Conservation (phyloP, 1,139 yeast genomes). For the Pichia sp. region DNA sequence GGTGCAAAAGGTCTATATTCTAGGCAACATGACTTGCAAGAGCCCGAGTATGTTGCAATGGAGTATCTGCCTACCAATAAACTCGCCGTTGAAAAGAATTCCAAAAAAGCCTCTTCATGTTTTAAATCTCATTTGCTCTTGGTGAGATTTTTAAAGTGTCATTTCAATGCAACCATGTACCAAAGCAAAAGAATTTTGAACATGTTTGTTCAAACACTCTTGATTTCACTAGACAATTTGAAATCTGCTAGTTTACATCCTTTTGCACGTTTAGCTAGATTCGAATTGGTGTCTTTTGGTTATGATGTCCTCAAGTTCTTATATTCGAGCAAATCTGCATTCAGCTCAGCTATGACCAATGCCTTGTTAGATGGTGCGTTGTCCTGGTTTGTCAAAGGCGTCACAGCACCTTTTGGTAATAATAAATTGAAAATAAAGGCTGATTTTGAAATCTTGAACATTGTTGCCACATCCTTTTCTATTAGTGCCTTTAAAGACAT, state of each 20-base stretch:
- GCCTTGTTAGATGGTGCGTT: constrained; percentile 59
- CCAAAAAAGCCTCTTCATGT: constrained; percentile 39
- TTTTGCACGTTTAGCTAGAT: constrained; percentile 63
- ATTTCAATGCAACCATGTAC: constrained; percentile 71
- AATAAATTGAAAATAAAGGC: constrained; percentile 64
- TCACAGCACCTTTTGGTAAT: constrained; percentile 78
- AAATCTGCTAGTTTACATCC: constrained; percentile 72
- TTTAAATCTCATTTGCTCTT: constrained; percentile 70
- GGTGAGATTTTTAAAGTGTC: constrained; percentile 64
- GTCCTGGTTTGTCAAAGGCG: constrained; percentile 65
- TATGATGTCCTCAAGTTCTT: constrained; percentile 57
- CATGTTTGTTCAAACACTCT: constrained; percentile 56
- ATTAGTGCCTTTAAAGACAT: constrained; percentile 2
- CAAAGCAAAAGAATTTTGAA: constrained; percentile 67
- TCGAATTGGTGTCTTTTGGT: constrained; percentile 65
- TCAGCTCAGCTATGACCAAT: constrained; percentile 37
- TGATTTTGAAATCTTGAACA: constrained; percentile 53
- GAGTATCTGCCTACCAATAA: constrained; percentile 85
- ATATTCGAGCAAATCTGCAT: constrained; percentile 37
- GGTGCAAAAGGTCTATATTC: constrained; percentile 60
- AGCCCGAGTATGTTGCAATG: constrained; percentile 69
- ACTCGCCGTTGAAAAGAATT: constrained; percentile 44
- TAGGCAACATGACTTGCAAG: constrained; percentile 44
- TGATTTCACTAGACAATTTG: constrained; percentile 50
- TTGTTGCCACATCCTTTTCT: constrained; percentile 33